Conservation (phyloP, 108 stramenopile genomes). For the Cylindrotheca fusiformis region DNA sequence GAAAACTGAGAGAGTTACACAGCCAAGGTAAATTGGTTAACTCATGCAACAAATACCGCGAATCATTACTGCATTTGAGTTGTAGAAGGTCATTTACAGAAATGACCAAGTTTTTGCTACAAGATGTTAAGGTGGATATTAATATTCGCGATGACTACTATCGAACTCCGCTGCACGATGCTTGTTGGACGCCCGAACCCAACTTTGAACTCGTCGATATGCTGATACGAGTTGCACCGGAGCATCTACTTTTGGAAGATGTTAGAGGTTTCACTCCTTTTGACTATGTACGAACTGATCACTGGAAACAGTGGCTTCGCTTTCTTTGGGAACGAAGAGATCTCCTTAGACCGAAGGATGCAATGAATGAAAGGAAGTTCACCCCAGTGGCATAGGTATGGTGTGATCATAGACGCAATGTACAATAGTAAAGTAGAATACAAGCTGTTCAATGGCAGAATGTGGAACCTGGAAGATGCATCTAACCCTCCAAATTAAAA, state of each 20-base stretch:
- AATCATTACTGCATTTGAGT: slow-evolving; percentile 53
- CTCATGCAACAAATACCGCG: slow-evolving; percentile 55
- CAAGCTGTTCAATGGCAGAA: too few species aligned
- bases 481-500: too few species aligned
- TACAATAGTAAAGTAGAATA: too few species aligned
- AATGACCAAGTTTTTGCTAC: slow-evolving; percentile 35
- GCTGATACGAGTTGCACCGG: slow-evolving; percentile 32
- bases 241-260: slow-evolving; percentile 59
- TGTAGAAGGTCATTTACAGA: slow-evolving; percentile 44
- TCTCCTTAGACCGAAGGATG: slow-evolving; percentile 4
- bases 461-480: too few species aligned
- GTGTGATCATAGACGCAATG: too few species aligned
- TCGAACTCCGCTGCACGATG: slow-evolving; percentile 62
- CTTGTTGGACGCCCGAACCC: slow-evolving; percentile 50
- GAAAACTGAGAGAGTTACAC: slow-evolving; percentile 23
- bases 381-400: too few species aligned
- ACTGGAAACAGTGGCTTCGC: slow-evolving; percentile 40
- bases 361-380: too few species aligned
- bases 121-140: slow-evolving; percentile 12
- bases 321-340: slow-evolving; percentile 26
- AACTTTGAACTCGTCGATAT: slow-evolving; percentile 43
- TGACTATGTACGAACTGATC: slow-evolving; percentile 68
- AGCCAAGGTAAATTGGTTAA: slow-evolving; percentile 8
- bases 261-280: slow-evolving; percentile 75
- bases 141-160: slow-evolving; percentile 50